A percentile compares a stretch with the other conserved stretches of the same genome.
Evolutionary conservation across 805 yeast genomes (phyloP).

Genomic region (Pichia cephalocereana): DNA sequence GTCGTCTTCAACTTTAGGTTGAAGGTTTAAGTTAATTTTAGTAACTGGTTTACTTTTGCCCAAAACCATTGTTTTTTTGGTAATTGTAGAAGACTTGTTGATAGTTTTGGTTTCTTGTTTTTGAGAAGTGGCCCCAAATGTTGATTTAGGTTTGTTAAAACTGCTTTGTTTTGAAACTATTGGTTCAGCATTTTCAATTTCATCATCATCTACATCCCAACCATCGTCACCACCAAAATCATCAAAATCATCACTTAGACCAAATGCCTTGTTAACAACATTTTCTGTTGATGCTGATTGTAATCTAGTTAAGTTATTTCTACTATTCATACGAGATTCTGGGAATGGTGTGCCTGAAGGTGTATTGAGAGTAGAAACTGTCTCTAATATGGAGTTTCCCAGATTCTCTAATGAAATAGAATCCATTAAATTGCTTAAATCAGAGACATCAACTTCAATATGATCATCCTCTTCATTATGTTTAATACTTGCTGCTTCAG

Average conservation of each 20-base stretch:
- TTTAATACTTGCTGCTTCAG: slow-evolving; percentile 32
- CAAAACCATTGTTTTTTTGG: slow-evolving; percentile 3
- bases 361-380: slow-evolving; percentile 1
- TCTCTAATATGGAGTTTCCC: slow-evolving; percentile 8
- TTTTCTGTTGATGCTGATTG: slow-evolving; percentile 1
- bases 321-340: slow-evolving; percentile 1
- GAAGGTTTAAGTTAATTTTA: slow-evolving; percentile 26
- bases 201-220: slow-evolving; percentile 23
- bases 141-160: neutral
- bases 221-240: slow-evolving; percentile 17
- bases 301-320: neutral
- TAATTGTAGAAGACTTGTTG: neutral
- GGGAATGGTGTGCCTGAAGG: slow-evolving; percentile 3
- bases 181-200: neutral
- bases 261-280: neutral
- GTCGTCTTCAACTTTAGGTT: slow-evolving; percentile 21
- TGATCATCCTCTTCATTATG: slow-evolving; percentile 21
- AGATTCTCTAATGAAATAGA: slow-evolving; percentile 18
- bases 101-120: slow-evolving; percentile 1
- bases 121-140: neutral
- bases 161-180: neutral
- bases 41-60: slow-evolving; percentile 18
- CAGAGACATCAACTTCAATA: slow-evolving; percentile 13
- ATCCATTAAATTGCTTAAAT: slow-evolving; percentile 10
- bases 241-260: slow-evolving; percentile 13